Percentiles rank a stretch among this genome's conserved stretches.
Conservation (phyloP, 2,329 filamentous ascomycete genomes). For the Venturia asperata region DNA sequence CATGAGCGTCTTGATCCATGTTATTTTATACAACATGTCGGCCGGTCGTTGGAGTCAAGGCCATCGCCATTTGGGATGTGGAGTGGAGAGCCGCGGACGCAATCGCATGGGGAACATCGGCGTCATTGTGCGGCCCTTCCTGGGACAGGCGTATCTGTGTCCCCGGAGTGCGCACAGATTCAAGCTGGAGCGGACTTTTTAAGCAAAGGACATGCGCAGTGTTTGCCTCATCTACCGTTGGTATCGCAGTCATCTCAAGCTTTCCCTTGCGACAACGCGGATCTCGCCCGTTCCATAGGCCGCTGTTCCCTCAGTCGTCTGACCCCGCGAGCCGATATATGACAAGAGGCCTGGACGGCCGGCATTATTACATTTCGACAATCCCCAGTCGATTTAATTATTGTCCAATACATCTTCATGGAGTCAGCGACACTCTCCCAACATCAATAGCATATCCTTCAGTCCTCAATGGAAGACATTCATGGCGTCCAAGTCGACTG, state of each 20-base stretch:
- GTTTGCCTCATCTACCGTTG: background rate
- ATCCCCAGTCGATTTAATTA: background rate
- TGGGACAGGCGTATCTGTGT: no score
- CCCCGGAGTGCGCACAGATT: no score
- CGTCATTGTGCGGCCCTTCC: no score
- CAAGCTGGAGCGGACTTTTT: no score
- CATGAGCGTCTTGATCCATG: no score
- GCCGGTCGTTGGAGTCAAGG: no score
- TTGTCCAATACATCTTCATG: background rate
- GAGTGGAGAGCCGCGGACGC: no score
- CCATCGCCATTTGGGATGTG: no score
- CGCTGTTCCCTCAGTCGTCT: background rate
- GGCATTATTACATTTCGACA: background rate
- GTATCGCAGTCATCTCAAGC: background rate
- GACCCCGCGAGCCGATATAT: background rate
- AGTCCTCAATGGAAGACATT: constrained; percentile 63
- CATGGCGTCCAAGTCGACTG: constrained; percentile 83
- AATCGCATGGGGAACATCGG: no score
- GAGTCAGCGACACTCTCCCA: background rate
- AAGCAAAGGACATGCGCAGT: no score
- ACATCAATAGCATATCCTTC: background rate
- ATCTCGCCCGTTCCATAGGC: background rate
- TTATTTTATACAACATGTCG: no score
- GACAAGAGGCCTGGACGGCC: background rate
- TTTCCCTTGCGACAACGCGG: background rate